Percentiles rank a stretch among this genome's conserved stretches.
Conservation (phyloP, 2,329 filamentous ascomycete species). For the Fusarium vanettenii region DNA sequence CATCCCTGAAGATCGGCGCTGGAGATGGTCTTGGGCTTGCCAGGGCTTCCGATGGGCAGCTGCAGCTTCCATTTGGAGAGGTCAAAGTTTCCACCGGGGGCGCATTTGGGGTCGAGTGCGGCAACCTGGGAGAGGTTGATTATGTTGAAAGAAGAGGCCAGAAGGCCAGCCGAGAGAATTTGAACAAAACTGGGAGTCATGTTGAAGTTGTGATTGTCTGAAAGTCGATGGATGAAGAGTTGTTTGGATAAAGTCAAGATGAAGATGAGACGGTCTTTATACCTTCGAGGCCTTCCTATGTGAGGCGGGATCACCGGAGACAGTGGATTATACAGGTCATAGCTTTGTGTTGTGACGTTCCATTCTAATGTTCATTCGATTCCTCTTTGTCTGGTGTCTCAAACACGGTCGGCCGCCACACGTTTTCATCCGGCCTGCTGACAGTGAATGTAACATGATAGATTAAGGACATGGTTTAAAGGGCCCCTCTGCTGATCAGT, state of each 20-base stretch:
- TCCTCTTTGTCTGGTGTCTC: neutral
- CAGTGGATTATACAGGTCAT: neutral
- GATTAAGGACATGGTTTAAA: neutral
- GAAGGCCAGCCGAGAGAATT: neutral
- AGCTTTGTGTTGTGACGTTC: neutral
- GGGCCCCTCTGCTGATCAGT: neutral
- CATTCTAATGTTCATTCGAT: neutral
- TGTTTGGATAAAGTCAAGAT: neutral
- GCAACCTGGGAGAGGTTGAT: neutral
- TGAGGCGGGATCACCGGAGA: neutral
- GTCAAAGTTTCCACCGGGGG: constrained; percentile 46
- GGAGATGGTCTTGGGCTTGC: constrained; percentile 37
- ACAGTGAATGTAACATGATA: neutral
- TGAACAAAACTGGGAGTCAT: neutral
- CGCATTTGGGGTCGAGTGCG: neutral
- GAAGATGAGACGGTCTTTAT: neutral
- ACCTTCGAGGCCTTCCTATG: neutral
- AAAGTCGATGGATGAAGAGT: neutral
- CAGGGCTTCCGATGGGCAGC: constrained; percentile 49
- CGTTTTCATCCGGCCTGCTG: neutral
- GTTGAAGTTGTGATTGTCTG: neutral
- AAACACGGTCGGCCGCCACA: neutral
- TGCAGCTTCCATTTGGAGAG: constrained; percentile 51
- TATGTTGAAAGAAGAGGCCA: neutral
- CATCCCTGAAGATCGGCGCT: constrained; percentile 49